Base-by-base conservation (phyloP, 2,329 filamentous ascomycete species). In the Talaromyces sp. region DNA sequence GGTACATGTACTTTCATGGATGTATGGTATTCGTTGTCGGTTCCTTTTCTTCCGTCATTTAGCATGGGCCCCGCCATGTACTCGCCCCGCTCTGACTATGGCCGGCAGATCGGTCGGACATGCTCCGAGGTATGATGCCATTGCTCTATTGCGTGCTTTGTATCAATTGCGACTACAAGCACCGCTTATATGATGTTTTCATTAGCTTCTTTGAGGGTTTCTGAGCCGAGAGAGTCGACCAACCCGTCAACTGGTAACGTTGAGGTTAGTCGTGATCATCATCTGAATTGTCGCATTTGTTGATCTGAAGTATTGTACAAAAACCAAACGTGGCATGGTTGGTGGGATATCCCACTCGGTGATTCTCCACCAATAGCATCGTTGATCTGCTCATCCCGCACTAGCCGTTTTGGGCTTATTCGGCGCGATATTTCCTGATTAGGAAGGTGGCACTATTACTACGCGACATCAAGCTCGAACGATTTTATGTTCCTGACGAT, bases 71-170 rank as follows among this genome's bases (percentile, higher is more conserved):
- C 53, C 53, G 43, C 53, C 27, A 49, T 45, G 53, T 22, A 7
- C 53, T 45, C n/a, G 62, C 53, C 43, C 27, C 27, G 13, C 19
- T n/a, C 36, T 56, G 25, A n/a, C 13, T 19, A n/a, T 49, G 36
- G 25, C 19, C 25, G 45, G 11, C 27, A 10, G 49, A 54, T 13
- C 27, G 47, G 34, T 65, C 63, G 63, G 63, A 65, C 63, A 22
- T 61, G 7, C 58, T 65, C 63, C 63, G 63, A 65, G 58, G 27
- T 31, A 59, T 25, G 63, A 60, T 51, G 56, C n/a, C 56, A 58
- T 60, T 15, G 34, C 31, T 22, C 19, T 13, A 34, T 54, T 10
- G 29, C 27, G 49, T 53, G 49, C 49, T 53, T 31, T 10, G 49
- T 31, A 19, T 40, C 38, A 13, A 7, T 58, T 29, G 2, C 29